phyloP scores from a whole-genome alignment of 352 stramenopile species.

The Phytophthora agathidicida region DNA sequence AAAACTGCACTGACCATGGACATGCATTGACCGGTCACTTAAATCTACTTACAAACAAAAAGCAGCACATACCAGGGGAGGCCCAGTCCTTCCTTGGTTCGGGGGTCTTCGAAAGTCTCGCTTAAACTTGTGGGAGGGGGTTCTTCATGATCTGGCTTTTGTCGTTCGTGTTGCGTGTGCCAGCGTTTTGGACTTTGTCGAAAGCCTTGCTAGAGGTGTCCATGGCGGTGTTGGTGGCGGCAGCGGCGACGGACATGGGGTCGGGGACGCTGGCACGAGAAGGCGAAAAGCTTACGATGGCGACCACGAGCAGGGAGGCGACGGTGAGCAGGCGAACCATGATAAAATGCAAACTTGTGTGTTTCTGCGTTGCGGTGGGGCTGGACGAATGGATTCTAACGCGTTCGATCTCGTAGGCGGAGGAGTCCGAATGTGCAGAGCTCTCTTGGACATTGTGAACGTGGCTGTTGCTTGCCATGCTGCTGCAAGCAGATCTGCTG shows the following conservation, averaged over 20 bases:
- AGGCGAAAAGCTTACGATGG: slow-evolving; percentile 18
- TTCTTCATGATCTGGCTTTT: slow-evolving; percentile 17
- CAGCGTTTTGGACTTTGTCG: slow-evolving; percentile 14
- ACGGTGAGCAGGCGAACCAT: slow-evolving; percentile 31
- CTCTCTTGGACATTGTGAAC: too few species aligned
- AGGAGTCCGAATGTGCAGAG: slow-evolving; percentile 14
- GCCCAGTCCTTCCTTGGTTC: slow-evolving; percentile 9
- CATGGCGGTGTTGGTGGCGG: slow-evolving; percentile 27
- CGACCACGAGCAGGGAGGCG: slow-evolving; percentile 23
- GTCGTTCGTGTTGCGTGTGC: slow-evolving; percentile 20
- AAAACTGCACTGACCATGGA: slow-evolving; percentile 8
- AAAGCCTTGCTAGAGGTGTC: slow-evolving; percentile 21
- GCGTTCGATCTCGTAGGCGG: not conserved
- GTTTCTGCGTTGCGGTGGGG: not conserved
- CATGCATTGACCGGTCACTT: slow-evolving; percentile 28
- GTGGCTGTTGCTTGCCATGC: too few species aligned
- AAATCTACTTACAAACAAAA: slow-evolving; percentile 33
- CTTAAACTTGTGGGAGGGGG: too few species aligned
- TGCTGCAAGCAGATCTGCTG: slow-evolving; percentile 12
- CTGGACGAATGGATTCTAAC: slow-evolving; percentile 4
- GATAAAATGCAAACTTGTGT: not conserved
- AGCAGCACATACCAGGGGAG: slow-evolving; percentile 27
- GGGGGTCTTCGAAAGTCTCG: slow-evolving; percentile 4
- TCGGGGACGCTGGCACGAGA: slow-evolving; percentile 13
- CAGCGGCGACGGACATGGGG: slow-evolving; percentile 19